Conservation (phyloP, 1,284 basidiomycete species). For the Apiotrichum akiyoshidainum region DNA sequence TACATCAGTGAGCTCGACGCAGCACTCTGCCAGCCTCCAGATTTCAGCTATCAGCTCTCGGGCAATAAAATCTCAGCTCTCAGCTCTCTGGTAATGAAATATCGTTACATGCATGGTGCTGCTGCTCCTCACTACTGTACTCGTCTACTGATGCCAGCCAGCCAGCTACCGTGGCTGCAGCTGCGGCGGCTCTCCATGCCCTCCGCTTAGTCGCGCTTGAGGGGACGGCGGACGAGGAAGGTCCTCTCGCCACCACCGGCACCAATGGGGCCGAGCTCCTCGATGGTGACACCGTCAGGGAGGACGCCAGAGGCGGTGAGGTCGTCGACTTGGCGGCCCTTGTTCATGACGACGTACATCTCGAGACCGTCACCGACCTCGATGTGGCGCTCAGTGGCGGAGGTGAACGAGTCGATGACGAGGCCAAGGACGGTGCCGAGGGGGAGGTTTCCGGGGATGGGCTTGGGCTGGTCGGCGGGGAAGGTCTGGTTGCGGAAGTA, state of each 20-base stretch:
- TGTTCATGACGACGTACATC: slow-evolving; percentile 77
- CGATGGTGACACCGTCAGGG: slow-evolving; percentile 57
- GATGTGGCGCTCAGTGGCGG: slow-evolving; percentile 93
- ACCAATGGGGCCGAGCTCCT: slow-evolving; percentile 45
- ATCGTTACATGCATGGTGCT: slow-evolving; percentile 27
- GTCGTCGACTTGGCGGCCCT: slow-evolving; percentile 62
- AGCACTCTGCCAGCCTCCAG: no score
- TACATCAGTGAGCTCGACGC: no score
- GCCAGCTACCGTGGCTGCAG: background rate
- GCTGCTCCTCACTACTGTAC: slow-evolving; percentile 12
- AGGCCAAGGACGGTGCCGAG: slow-evolving; percentile 73
- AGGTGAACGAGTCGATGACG: slow-evolving; percentile 76
- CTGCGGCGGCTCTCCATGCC: background rate
- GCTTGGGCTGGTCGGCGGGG: slow-evolving; percentile 50
- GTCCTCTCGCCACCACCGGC: slow-evolving; percentile 42
- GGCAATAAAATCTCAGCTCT: background rate
- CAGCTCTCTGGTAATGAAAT: background rate
- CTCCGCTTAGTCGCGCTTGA: slow-evolving; percentile 49
- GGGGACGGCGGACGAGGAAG: slow-evolving; percentile 41
- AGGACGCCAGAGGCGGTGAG: slow-evolving; percentile 57
- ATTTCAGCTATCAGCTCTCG: no score
- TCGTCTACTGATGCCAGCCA: background rate
- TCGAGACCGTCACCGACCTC: slow-evolving; percentile 94
- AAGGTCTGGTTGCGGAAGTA: slow-evolving; percentile 87
- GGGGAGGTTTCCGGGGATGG: slow-evolving; percentile 75